A percentile compares a stretch with the other conserved stretches of the same genome.
These are phyloP conservation scores for Alternaria solani DNA, from an alignment of 2,329 filamentous ascomycete species.

Conservation along the genomic window DNA sequence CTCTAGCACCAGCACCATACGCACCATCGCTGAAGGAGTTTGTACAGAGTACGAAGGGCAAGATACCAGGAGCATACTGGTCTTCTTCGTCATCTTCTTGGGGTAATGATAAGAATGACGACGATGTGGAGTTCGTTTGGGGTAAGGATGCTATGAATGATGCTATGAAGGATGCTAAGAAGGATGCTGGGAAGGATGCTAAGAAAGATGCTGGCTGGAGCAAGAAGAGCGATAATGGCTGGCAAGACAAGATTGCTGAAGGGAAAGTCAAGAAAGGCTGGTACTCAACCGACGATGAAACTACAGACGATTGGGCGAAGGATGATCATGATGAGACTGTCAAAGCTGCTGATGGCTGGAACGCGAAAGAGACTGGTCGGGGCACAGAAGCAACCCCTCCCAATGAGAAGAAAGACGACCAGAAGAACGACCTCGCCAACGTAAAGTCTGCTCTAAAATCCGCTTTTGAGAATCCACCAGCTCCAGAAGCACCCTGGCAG, in stretches of 20 bases:
- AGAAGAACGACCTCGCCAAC: background rate
- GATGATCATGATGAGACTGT: background rate
- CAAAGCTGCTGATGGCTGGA: background rate
- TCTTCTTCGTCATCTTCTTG: conserved; percentile 17
- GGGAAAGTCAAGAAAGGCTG: background rate
- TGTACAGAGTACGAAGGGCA: background rate
- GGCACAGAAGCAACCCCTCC: background rate
- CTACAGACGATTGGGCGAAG: background rate
- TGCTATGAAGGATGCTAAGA: background rate
- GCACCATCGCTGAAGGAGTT: background rate
- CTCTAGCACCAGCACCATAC: conserved; percentile 18
- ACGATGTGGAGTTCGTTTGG: background rate
- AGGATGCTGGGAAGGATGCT: background rate
- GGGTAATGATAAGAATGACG: conserved; percentile 1
- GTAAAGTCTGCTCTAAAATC: background rate
- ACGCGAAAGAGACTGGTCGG: background rate
- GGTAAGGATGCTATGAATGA: background rate
- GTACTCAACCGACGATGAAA: background rate
- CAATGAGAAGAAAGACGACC: background rate
- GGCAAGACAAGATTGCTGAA: background rate
- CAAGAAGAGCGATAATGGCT: background rate
- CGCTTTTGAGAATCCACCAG: background rate
- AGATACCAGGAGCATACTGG: background rate
- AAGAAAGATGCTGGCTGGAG: background rate
- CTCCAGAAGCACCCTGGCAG: background rate